phyloP scores from a whole-genome alignment of 164 flowering plant species.

The Annona squamosa region DNA sequence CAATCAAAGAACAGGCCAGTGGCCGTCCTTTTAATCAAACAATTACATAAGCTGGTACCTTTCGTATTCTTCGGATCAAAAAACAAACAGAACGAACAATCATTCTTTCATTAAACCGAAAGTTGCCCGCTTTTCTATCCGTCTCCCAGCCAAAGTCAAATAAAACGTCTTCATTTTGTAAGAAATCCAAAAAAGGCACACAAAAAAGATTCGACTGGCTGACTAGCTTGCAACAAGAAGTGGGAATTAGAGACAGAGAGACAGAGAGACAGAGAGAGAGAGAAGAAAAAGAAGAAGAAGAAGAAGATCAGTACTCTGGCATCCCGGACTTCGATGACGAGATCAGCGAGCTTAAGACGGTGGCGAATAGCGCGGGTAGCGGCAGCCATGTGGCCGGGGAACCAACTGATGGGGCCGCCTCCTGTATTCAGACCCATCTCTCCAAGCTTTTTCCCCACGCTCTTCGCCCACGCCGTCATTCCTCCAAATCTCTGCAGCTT shows the following conservation, averaged over 20 bases:
- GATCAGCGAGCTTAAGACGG: constrained; percentile 82
- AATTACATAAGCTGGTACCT: too few relatives aligned
- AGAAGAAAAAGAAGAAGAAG: background rate
- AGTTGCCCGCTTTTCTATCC: too few relatives aligned
- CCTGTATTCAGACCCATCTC: constrained; percentile 62
- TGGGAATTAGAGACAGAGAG: background rate
- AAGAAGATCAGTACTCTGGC: constrained; percentile 41
- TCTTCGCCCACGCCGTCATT: background rate
- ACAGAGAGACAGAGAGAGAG: background rate
- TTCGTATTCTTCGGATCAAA: too few relatives aligned
- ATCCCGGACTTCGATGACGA: constrained; percentile 93
- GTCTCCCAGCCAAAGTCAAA: too few relatives aligned
- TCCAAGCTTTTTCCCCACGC: constrained; percentile 20
- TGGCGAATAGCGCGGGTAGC: constrained; percentile 90
- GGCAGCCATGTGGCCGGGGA: constrained; percentile 96
- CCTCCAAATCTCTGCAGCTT: background rate
- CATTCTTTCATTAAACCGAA: too few relatives aligned
- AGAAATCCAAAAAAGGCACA: background rate
- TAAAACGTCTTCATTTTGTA: too few relatives aligned
- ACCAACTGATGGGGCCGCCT: constrained; percentile 82
- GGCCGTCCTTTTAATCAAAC: too few relatives aligned
- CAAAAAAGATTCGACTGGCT: background rate
- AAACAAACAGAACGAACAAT: too few relatives aligned
- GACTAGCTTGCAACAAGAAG: background rate
- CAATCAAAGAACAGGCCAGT: too few relatives aligned